Evolutionary conservation across 768 basidiomycete species (phyloP).

Genomic region (Dentipellis fragilis): DNA sequence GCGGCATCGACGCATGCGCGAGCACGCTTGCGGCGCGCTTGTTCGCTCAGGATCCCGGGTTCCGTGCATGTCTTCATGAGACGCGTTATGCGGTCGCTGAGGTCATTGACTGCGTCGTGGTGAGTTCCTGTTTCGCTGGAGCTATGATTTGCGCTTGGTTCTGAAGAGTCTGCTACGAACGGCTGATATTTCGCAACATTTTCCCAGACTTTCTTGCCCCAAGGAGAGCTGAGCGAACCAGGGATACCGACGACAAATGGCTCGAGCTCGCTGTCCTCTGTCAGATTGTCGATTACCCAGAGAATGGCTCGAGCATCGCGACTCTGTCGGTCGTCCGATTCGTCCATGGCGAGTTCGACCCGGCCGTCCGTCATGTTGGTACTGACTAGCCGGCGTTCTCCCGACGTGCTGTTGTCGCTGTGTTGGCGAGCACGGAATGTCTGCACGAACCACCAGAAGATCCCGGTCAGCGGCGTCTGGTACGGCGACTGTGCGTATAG

Average conservation of each 20-base stretch:
- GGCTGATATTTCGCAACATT: neutral
- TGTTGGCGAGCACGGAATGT: neutral
- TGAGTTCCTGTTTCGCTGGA: neutral
- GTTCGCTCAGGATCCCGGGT: slow-evolving; percentile 1
- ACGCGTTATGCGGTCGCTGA: slow-evolving; percentile 3
- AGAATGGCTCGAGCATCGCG: slow-evolving; percentile 8
- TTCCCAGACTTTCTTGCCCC: slow-evolving; percentile 4
- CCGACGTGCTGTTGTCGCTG: slow-evolving; percentile 1
- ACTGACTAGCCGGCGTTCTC: neutral
- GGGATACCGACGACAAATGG: slow-evolving; percentile 5
- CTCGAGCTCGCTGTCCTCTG: slow-evolving; percentile 8
- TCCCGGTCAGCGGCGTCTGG: slow-evolving; percentile 2
- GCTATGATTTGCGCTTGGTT: neutral
- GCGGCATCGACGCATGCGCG: slow-evolving; percentile 5
- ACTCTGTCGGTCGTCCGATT: neutral
- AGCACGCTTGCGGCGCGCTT: slow-evolving; percentile 4
- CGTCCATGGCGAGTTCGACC: slow-evolving; percentile 8
- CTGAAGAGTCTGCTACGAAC: neutral
- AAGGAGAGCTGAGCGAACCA: slow-evolving; percentile 3
- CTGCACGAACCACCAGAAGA: slow-evolving; percentile 3
- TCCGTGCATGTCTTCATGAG: slow-evolving; percentile 8
- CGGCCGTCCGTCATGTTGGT: slow-evolving; percentile 7
- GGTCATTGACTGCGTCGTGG: neutral
- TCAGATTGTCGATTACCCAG: slow-evolving; percentile 5
- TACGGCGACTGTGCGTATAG: slow-evolving; percentile 6